A percentile compares a stretch with the other conserved stretches of the same genome.
phyloP scores from a whole-genome alignment of 257 asterid genomes.

The Nicotiana paniculata region DNA sequence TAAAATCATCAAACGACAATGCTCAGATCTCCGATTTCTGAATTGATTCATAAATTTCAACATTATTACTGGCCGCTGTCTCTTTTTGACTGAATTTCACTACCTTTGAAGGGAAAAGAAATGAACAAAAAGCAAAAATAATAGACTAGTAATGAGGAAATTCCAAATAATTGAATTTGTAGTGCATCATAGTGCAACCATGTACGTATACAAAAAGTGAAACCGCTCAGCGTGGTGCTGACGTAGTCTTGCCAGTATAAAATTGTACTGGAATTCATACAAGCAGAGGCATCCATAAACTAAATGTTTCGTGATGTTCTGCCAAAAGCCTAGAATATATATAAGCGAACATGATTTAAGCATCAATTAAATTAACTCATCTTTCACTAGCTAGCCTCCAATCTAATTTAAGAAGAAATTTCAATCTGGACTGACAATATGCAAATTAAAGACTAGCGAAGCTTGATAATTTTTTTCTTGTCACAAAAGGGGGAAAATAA shows the following conservation, averaged over 20 bases:
- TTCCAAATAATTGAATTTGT: not conserved
- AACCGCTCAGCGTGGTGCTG: not conserved
- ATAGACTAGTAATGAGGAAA: not conserved
- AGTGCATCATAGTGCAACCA: too few relatives aligned
- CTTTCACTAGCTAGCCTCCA: not conserved
- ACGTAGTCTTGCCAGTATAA: not conserved
- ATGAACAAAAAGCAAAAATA: not conserved
- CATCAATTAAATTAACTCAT: not conserved
- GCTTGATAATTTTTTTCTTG: not conserved
- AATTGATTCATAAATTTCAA: not conserved
- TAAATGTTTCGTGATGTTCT: not conserved
- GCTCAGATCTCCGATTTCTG: not conserved
- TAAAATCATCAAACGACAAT: not conserved
- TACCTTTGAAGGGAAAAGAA: not conserved
- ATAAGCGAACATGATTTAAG: not conserved
- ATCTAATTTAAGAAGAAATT: not conserved
- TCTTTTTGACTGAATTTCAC: not conserved
- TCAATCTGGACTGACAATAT: not conserved
- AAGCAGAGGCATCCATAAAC: not conserved
- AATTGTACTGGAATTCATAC: not conserved
- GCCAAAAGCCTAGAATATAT: not conserved
- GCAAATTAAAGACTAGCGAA: not conserved
- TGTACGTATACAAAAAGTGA: too few relatives aligned
- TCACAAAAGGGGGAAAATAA: not conserved
- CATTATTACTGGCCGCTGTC: not conserved